Base-by-base conservation (phyloP, 2,329 filamentous ascomycete genomes). In the Hymenoscyphus fraxineus region DNA sequence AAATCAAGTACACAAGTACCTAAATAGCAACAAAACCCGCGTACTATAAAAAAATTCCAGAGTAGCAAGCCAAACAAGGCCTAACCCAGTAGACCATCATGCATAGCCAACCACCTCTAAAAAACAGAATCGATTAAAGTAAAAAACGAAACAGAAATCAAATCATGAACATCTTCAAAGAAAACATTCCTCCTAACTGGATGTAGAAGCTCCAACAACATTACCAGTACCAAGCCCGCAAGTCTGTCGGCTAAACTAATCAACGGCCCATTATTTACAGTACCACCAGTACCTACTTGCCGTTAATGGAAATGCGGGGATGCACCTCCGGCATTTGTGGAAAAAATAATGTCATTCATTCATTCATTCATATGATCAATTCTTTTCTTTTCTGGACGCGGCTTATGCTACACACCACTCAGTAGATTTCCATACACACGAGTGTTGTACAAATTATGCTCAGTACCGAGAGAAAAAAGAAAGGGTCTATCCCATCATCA, bases 401-500 rank as follows among this genome's bases (percentile, higher is more conserved):
- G 60, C 61, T 62, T 41, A 62, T 65, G 41, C 41, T n/a, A 16
- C 51, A 27, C 19, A 39, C 31, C 56, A 58, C 60, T 54, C 38
- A 58, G 22, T 58, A 31, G 58, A 58, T 22, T 65, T 67, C 62
- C 60, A 59, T 62, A 64, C 62, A 59, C 47, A 65, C 65, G 63
- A 66, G 65, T 68, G 63, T 66, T 68, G 63, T 70, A 67, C 68
- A 69, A 64, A 58, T 59, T 16, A 40, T 39, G 16, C 54, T 64
- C 63, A 56, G 62, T 65, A 59, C 60, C 62, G 16, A 58, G 19
- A 38, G 35, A 62, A 44, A 65, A 64, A 19, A 27, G n/a, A 27
- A 19, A 35, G 35, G 41, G 59, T 15, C 27, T 19, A 44, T 31
- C 51, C 41, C 31, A 31, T 39, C 38, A 62, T 31, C 32, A 60